phyloP scores from a whole-genome alignment of 495 filamentous ascomycete genomes.

The Penicillium herquei region DNA sequence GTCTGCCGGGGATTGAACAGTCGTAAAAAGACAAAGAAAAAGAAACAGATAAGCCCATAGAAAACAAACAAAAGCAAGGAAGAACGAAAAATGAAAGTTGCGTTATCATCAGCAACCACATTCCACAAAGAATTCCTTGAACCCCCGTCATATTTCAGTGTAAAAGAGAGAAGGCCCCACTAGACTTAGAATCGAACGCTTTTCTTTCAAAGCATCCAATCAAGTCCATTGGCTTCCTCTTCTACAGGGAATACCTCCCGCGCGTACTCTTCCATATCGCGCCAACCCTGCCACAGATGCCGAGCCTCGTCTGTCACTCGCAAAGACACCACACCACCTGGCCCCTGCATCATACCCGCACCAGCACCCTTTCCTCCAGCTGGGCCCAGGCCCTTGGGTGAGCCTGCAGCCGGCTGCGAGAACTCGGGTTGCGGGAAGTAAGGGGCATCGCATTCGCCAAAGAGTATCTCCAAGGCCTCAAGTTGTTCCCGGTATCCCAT shows the following conservation, averaged over 20 bases:
- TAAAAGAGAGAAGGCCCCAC: background rate
- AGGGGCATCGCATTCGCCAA: constrained; percentile 59
- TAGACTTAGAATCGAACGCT: no score
- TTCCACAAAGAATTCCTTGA: background rate
- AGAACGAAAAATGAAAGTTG: background rate
- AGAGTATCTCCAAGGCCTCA: constrained; percentile 62
- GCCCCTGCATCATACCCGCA: constrained; percentile 55
- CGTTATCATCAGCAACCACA: constrained; percentile 1
- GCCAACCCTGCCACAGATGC: constrained; percentile 84
- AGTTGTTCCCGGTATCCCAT: constrained; percentile 89
- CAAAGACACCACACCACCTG: constrained; percentile 50
- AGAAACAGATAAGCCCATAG: background rate
- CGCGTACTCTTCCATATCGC: constrained; percentile 93
- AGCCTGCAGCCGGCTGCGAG: constrained; percentile 44
- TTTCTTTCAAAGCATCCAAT: constrained; percentile 71
- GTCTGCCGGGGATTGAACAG: constrained; percentile 21
- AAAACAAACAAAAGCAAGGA: constrained; percentile 1
- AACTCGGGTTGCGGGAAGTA: constrained; percentile 61
- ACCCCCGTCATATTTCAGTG: background rate
- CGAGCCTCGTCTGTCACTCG: constrained; percentile 69
- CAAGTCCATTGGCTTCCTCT: constrained; percentile 87
- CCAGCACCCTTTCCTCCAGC: constrained; percentile 62
- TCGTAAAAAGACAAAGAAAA: constrained; percentile 8
- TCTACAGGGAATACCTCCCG: constrained; percentile 92
- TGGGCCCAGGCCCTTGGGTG: constrained; percentile 54